These are phyloP conservation scores for Chaetoceros tenuissimus DNA, from an alignment of 108 stramenopile genomes.

Conservation along the genomic window DNA sequence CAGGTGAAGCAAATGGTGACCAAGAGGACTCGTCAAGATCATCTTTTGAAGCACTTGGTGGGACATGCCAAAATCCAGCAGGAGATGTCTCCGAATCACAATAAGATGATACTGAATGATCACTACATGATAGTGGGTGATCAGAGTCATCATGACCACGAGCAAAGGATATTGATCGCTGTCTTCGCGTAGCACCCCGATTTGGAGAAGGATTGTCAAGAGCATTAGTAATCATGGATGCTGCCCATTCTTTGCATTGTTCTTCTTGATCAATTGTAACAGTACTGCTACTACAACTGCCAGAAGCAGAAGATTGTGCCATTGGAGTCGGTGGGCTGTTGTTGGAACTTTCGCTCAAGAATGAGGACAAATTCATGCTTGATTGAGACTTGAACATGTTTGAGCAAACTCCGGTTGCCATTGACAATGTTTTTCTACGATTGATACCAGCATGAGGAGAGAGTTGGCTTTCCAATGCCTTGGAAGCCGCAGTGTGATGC, in stretches of 20 bases:
- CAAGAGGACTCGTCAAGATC: slow-evolving; percentile 22
- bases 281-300: slow-evolving; percentile 46
- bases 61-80: slow-evolving; percentile 38
- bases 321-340: slow-evolving; percentile 6
- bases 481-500: slow-evolving; percentile 70
- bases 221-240: slow-evolving; percentile 41
- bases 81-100: slow-evolving; percentile 27
- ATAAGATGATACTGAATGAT: slow-evolving; percentile 25
- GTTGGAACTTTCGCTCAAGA: not conserved
- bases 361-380: slow-evolving; percentile 10
- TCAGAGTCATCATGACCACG: slow-evolving; percentile 19
- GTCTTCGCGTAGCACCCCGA: not conserved
- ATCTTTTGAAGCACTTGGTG: slow-evolving; percentile 24
- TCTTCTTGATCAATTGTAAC: slow-evolving; percentile 35
- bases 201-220: slow-evolving; percentile 3
- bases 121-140: slow-evolving; percentile 6
- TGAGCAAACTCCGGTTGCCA: not conserved
- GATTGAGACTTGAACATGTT: slow-evolving; percentile 23
- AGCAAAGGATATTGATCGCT: slow-evolving; percentile 1
- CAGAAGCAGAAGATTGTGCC: slow-evolving; percentile 62
- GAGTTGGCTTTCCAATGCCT: slow-evolving; percentile 64
- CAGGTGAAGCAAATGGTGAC: too few species aligned
- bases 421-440: not conserved
- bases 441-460: slow-evolving; percentile 26
- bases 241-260: slow-evolving; percentile 82